Base-by-base conservation (phyloP, 768 basidiomycete genomes). In the Rhizopogon rudus region DNA sequence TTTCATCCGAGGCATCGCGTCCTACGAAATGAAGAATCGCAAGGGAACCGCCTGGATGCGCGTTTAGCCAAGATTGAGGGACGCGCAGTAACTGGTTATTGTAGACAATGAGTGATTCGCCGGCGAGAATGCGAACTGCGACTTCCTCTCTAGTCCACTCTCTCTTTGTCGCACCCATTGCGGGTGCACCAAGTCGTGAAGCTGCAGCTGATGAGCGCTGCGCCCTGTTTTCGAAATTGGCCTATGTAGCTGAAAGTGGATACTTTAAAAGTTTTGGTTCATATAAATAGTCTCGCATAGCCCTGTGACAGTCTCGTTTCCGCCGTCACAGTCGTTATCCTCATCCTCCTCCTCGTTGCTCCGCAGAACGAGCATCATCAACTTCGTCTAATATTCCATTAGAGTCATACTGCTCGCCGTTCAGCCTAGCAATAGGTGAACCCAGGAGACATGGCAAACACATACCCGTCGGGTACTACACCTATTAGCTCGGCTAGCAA, bases 11-110 rank as follows among this genome's bases (percentile, higher is more conserved):
- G 0, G 96, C 95, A 67, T 99, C 95, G 53, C 96, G 81, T 3
- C 96, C 97, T 41, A 98, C 85, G 63, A 94, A 98, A 72, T 99
- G 97, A 25, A 96, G 83, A 55, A 99, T 82, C 13, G 93, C 81
- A 48, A 98, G 86, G 4, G 81, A 70, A 40, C 96, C 94, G 42
- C 97, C 97, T 0, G 97, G 97, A 67, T 98, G 96, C 4, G 81
- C 76, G 4, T 80, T 72, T n/a, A 94, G 83, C 94, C 94, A 98
- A 13, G 75, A 68, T 10, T 75, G 70, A 6, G 92, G 83, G 13
- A 93, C 82, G 45, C 79, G 79, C 50, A 87, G 79, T 61, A 87
- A 80, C 54, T 77, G 73, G 63, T 77, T 76, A 65, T 78, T 72
- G 75, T 87, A 87, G 57, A 96, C 77, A 75, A 96, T 76, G 65